A percentile compares a stretch with the other conserved stretches of the same genome.
Conservation (phyloP, 495 filamentous ascomycete genomes). For the Penicillium subrubescens region DNA sequence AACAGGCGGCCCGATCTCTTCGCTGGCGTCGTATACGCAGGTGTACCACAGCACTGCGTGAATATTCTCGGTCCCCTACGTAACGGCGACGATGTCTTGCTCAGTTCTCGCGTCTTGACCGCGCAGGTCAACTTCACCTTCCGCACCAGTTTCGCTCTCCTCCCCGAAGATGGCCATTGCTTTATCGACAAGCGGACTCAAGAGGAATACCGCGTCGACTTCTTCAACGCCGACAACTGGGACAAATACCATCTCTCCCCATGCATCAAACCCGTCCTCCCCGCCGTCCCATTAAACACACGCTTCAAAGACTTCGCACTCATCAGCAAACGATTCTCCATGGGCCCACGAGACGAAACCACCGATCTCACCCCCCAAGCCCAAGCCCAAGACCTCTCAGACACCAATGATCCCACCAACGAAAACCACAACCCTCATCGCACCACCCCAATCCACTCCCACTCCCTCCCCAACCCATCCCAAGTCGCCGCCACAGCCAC, state of each 20-base stretch:
- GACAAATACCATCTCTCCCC: slow-evolving; percentile 77
- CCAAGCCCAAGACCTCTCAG: slow-evolving; percentile 14
- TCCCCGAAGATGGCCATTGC: slow-evolving; percentile 86
- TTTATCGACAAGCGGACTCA: slow-evolving; percentile 81
- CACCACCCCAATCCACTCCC: background rate
- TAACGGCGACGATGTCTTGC: slow-evolving; percentile 86
- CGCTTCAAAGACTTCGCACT: slow-evolving; percentile 49
- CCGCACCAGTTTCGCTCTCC: slow-evolving; percentile 79
- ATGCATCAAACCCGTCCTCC: slow-evolving; percentile 66
- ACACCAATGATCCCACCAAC: slow-evolving; percentile 8
- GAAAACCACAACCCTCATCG: slow-evolving; percentile 13
- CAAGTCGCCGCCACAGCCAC: slow-evolving; percentile 14
- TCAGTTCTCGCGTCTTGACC: slow-evolving; percentile 88
- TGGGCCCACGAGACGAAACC: slow-evolving; percentile 28
- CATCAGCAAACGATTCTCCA: slow-evolving; percentile 42
- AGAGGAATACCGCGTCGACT: slow-evolving; percentile 81
- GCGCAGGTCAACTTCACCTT: slow-evolving; percentile 95
- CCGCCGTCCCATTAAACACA: slow-evolving; percentile 30
- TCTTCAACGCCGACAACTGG: slow-evolving; percentile 82
- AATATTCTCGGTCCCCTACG: slow-evolving; percentile 90
- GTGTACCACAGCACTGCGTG: slow-evolving; percentile 80
- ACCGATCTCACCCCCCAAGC: slow-evolving; percentile 24
- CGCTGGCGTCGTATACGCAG: slow-evolving; percentile 83
- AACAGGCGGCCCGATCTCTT: slow-evolving; percentile 89
- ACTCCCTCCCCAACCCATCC: slow-evolving; percentile 7